Conservation (phyloP, 2,329 filamentous ascomycete genomes). For the Dendryphion nanum region DNA sequence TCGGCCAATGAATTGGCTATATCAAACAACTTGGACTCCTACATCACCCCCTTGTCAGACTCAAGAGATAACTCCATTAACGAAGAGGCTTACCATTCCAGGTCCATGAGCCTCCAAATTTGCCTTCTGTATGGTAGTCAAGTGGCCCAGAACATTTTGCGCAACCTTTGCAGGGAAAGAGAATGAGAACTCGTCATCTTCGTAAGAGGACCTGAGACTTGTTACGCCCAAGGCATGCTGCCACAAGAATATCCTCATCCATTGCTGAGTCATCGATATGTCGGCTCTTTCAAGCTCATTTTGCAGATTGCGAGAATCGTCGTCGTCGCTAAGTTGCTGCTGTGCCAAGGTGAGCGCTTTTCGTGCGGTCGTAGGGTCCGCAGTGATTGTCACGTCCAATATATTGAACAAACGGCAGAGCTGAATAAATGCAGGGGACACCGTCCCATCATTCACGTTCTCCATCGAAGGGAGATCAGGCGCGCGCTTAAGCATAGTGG, state of each 20-base stretch:
- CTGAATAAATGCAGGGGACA: conserved; percentile 33
- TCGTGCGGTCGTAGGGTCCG: conserved; percentile 27
- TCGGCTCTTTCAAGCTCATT: conserved; percentile 38
- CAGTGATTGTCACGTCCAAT: conserved; percentile 33
- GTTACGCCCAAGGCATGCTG: conserved; percentile 36
- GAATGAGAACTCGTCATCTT: conserved; percentile 35
- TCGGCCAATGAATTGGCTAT: conserved; percentile 36
- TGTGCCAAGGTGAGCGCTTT: conserved; percentile 30
- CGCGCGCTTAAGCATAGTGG: conserved; percentile 28
- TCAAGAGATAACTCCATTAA: no score
- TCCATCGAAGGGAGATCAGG: conserved; percentile 27
- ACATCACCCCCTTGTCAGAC: no score
- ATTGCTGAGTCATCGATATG: conserved; percentile 38
- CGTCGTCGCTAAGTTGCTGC: conserved; percentile 31
- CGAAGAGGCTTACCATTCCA: conserved; percentile 31
- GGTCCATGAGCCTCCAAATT: conserved; percentile 36
- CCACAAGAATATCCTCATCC: conserved; percentile 39
- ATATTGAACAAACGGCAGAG: conserved; percentile 36
- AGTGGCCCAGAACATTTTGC: conserved; percentile 29
- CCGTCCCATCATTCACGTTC: conserved; percentile 29
- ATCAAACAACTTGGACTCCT: conserved; percentile 38
- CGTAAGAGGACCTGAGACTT: conserved; percentile 25
- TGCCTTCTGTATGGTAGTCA: conserved; percentile 28
- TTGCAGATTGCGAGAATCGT: conserved; percentile 24
- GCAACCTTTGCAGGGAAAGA: conserved; percentile 35